These are phyloP conservation scores for Lactarius akahatsu DNA, from an alignment of 768 basidiomycete genomes.

Conservation along the genomic window DNA sequence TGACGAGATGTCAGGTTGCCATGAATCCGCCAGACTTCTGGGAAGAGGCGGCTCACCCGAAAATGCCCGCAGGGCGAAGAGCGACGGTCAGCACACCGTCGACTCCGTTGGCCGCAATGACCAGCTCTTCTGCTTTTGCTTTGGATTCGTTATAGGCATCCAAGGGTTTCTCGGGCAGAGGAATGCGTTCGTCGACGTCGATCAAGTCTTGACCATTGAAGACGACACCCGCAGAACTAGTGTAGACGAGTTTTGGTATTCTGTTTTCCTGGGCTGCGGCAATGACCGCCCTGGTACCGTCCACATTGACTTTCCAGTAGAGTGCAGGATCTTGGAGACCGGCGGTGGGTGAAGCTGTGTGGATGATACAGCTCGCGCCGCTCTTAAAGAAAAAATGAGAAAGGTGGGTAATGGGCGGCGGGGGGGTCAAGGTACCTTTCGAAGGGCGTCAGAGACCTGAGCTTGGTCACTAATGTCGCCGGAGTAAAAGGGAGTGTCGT, in stretches of 20 bases:
- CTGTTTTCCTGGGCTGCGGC: slow-evolving; percentile 70
- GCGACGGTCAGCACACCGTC: slow-evolving; percentile 85
- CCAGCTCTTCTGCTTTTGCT: slow-evolving; percentile 78
- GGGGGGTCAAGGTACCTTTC: slow-evolving; percentile 51
- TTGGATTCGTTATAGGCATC: slow-evolving; percentile 97
- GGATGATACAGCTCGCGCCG: slow-evolving; percentile 87
- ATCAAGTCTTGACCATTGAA: slow-evolving; percentile 82
- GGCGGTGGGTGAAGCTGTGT: slow-evolving; percentile 86
- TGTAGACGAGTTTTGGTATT: slow-evolving; percentile 89
- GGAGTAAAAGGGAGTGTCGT: slow-evolving; percentile 83
- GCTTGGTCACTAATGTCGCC: slow-evolving; percentile 84
- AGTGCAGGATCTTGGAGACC: slow-evolving; percentile 64
- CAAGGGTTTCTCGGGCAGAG: slow-evolving; percentile 67
- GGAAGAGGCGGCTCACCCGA: slow-evolving; percentile 60
- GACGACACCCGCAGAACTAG: slow-evolving; percentile 87
- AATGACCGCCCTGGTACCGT: slow-evolving; percentile 84
- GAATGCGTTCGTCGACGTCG: slow-evolving; percentile 85
- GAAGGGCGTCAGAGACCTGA: slow-evolving; percentile 68
- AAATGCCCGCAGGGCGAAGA: slow-evolving; percentile 90
- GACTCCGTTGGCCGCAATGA: slow-evolving; percentile 84
- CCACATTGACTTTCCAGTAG: slow-evolving; percentile 92
- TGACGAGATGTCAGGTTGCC: not conserved
- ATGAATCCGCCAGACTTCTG: not conserved
- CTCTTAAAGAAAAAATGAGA: slow-evolving; percentile 45
- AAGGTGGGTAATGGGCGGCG: not conserved